Base-by-base conservation (phyloP, 805 yeast genomes). In the Candida silvicultrix region DNA sequence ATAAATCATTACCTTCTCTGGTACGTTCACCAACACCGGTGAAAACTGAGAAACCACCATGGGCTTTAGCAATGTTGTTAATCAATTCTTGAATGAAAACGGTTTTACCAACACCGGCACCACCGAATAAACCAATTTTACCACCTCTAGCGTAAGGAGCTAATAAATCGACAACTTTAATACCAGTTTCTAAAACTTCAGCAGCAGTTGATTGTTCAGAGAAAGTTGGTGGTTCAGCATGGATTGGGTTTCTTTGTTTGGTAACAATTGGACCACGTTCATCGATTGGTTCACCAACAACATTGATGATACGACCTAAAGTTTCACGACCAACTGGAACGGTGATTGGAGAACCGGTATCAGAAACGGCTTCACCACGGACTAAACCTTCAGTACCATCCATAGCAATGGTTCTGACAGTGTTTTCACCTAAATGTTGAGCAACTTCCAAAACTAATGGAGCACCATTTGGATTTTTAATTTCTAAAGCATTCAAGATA, bases 101-200 rank as follows among this genome's bases (percentile, higher is more conserved):
- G 75, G 99, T 92, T 78, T 92, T 92, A 79, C 99, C 99, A 87
- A 92, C 99, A 92, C 99, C 99, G 75, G 99, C 99, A 92, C 99
- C 99, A 81, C 99, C 99, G 86, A 92, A 92, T 70, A 92, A 84
- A 85, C 99, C 99, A 89, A 92, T 92, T 85, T 92, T 92, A 88
- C 99, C 99, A 88, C 99, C 99, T 88, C 97, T 89, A 71, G 99
- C 98, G 81, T 92, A 92, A 64, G 99, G 99, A 63, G 99, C 99
- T 62, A 92, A 83, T 70, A 92, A 81, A 73, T 92, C 99, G 78
- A 92, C 99, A 74, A 92, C 99, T 83, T 92, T 92, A 73, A 92
- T 92, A 89, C 99, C 97, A 58, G 99, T 92, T 80, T 90, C 99
- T 70, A 94, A 83, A 66, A 94, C 90, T 82, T 94, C 98, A 57